phyloP scores from a whole-genome alignment of 768 basidiomycete species.

The Pleurotus eryngii region DNA sequence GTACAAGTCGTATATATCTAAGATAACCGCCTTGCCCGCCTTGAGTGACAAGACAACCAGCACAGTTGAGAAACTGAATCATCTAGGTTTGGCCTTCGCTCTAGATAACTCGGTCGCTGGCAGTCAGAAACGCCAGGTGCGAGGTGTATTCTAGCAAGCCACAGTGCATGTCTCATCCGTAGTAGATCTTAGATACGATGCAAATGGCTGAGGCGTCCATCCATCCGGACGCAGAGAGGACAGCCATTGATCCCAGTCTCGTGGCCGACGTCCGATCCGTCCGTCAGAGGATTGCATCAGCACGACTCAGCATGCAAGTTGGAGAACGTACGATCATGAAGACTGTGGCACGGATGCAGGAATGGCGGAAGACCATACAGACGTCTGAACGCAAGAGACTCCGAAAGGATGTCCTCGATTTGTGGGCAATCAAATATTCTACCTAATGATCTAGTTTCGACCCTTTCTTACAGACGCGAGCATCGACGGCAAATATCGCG shows the following conservation, averaged over 20 bases:
- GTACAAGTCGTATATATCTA: constrained; percentile 52
- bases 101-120: constrained; percentile 59
- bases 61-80: constrained; percentile 66
- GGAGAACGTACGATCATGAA: constrained; percentile 63
- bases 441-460: neutral
- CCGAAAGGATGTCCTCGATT: constrained; percentile 68
- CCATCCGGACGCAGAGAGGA: constrained; percentile 44
- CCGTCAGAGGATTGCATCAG: constrained; percentile 50
- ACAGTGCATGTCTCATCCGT: too few species aligned
- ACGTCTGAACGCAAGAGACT: constrained; percentile 69
- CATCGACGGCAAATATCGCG: constrained; percentile 64
- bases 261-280: constrained; percentile 51
- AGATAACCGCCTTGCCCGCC: constrained; percentile 31
- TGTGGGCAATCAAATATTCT: constrained; percentile 39
- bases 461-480: constrained; percentile 54
- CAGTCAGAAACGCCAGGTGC: constrained; percentile 72
- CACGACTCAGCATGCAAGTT: constrained; percentile 58
- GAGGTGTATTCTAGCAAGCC: too few species aligned
- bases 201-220: constrained; percentile 51
- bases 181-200: constrained; percentile 61
- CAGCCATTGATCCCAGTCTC: constrained; percentile 50
- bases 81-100: constrained; percentile 66
- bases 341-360: constrained; percentile 56
- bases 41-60: constrained; percentile 45
- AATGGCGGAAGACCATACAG: constrained; percentile 72